Base-by-base conservation (phyloP, 306 rosid genomes). In the Purshia tridentata region DNA sequence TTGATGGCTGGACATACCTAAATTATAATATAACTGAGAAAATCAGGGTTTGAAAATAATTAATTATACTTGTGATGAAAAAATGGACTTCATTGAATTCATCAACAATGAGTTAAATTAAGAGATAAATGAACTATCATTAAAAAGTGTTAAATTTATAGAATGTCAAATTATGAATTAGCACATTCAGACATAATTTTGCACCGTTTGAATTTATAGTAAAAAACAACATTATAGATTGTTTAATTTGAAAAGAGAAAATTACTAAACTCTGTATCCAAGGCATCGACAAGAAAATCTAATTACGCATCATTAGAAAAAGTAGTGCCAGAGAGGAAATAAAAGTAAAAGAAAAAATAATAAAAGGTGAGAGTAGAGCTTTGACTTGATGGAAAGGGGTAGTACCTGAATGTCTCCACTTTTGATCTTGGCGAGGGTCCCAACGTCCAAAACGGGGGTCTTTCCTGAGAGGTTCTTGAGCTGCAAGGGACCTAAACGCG, bases 401-500 rank as follows among this genome's bases (percentile, higher is more conserved):
- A 65, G 89, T 87, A 95, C 99, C 96, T 90, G 82, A 76, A 95
- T 81, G 85, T 91, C 77, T 19, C 99, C 98, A 48, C 66, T 79
- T 90, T 86, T 90, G 82, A 95, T 95, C 87, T 90, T 92, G 78
- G 96, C 86, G 4, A 95, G 98, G 35, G 99, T 95, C 70, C 99
- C 99, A 60, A 92, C 98, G 16, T 95, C 99, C 6, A 95, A 81
- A 23, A 95, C 99, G 1, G 99, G 99, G 72, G 99, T 95, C 84
- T 95, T 95, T 50, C 99, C 99, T 41, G 92, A 86, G 63, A 85
- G 22, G 81, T 85, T 90, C 80, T 95, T 95, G 88, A 95, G 99
- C 66, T 89, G 73, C 60, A 95, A 87, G 81, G 99, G 99, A 72
- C 99, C 99, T 86, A 92, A 65, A 8, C 44, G 42, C n/a, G 99